Evolutionary conservation across 768 basidiomycete genomes (phyloP), one percentile per base, ranked within the genome.

Genomic region (Auriscalpium vulgare): DNA sequence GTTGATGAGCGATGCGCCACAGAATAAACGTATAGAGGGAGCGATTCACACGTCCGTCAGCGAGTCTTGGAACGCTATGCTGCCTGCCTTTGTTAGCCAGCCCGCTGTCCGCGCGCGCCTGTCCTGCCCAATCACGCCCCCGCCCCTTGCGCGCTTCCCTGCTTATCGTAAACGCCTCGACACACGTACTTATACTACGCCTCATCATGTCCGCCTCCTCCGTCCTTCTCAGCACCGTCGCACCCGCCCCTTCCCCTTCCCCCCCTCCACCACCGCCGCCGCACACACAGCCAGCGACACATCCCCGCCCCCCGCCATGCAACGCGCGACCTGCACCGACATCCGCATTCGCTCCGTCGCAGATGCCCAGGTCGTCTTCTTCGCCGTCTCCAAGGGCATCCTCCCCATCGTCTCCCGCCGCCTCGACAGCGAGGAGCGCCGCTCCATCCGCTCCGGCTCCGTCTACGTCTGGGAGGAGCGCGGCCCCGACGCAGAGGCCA

Each of bases 401-500:
- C 74, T 87, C 14, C 83, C 81, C 35, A 87, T 88, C 73, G 81
- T 90, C 50, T 72, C 80, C 23, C 79, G 85, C 55, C 81, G 88
- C 43, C 75, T 91, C 51, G 86, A 88, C 70, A 81, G 84, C 14
- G 87, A 88, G 52, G 88, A 91, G 66, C 76, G 88, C 40, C 78
- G 87, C 10, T 72, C 75, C 43, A 87, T 91, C 50, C 61, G 72
- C n/a, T 79, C 87, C 1, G 88, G 89, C 13, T 81, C 79, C 56
- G 83, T 91, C 37, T 91, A 82, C 60, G 87, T 91, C 40, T 91
- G 89, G 88, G 87, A 91, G 66, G 89, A 91, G 67, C 77, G 88
- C 55, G 83, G 83, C 6, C 77, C 84, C 13, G 81, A 80, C 59
- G 69, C 82, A 50, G 87, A 87, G 58, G 76, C 81, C 34, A 81